phyloP scores from a whole-genome alignment of 73 alveolate species.

The Halteria grandinella region DNA sequence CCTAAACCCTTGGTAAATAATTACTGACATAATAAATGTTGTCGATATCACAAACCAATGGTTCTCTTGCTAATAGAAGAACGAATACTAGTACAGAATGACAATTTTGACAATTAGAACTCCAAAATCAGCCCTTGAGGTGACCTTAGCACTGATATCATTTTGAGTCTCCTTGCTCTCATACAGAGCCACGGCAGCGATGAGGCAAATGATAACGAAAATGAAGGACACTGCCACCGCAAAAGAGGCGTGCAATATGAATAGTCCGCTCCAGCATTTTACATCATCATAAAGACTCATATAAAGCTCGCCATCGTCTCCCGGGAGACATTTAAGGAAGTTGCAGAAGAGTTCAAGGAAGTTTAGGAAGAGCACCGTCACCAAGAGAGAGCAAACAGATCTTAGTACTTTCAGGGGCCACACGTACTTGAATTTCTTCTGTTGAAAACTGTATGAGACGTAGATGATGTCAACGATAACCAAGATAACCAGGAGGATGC shows the following conservation, averaged over 20 bases:
- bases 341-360: constrained; percentile 39
- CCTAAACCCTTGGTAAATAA: background rate
- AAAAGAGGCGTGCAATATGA: constrained; percentile 48
- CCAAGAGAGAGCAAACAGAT: constrained; percentile 35
- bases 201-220: constrained; percentile 38
- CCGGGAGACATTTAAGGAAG: constrained; percentile 18
- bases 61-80: background rate
- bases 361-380: constrained; percentile 57
- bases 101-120: constrained; percentile 34
- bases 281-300: constrained; percentile 12
- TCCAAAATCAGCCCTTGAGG: constrained; percentile 31
- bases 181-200: constrained; percentile 43
- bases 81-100: constrained; percentile 17
- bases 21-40: constrained; percentile 5
- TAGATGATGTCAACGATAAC: constrained; percentile 61
- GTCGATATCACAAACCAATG: constrained; percentile 18
- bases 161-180: constrained; percentile 42
- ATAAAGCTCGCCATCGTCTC: constrained; percentile 7
- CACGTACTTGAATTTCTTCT: constrained; percentile 56
- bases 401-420: constrained; percentile 66
- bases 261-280: constrained; percentile 63
- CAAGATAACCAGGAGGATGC: constrained; percentile 39
- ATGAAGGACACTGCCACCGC: constrained; percentile 48
- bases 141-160: constrained; percentile 59
- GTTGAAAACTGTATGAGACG: constrained; percentile 55